phyloP scores from a whole-genome alignment of 495 filamentous ascomycete species.

The Oidiodendron maius region DNA sequence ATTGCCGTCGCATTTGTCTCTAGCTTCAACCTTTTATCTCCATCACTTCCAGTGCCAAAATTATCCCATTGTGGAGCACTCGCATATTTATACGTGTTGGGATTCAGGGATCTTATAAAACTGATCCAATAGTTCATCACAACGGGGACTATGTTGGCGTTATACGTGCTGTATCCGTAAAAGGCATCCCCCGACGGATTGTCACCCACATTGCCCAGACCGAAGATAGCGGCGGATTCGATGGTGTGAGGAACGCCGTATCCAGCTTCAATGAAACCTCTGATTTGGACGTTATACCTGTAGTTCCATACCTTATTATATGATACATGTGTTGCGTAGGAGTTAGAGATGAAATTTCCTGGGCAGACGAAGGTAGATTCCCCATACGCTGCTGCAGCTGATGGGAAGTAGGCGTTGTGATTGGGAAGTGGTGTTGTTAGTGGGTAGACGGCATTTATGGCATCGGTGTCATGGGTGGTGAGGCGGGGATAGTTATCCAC shows the following conservation, averaged over 20 bases:
- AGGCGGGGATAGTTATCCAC: slow-evolving; percentile 54
- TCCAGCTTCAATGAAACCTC: slow-evolving; percentile 45
- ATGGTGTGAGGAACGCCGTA: slow-evolving; percentile 45
- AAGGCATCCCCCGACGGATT: slow-evolving; percentile 54
- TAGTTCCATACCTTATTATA: slow-evolving; percentile 33
- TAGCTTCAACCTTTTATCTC: no score
- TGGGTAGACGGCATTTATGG: slow-evolving; percentile 54
- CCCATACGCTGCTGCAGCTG: slow-evolving; percentile 58
- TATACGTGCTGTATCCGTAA: slow-evolving; percentile 36
- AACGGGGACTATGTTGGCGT: slow-evolving; percentile 28
- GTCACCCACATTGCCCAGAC: slow-evolving; percentile 44
- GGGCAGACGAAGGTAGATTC: slow-evolving; percentile 70
- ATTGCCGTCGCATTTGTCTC: no score
- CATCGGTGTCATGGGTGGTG: slow-evolving; percentile 38
- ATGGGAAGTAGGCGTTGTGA: slow-evolving; percentile 47
- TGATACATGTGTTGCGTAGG: slow-evolving; percentile 23
- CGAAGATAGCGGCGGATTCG: slow-evolving; percentile 16
- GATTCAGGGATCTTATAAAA: slow-evolving; percentile 55
- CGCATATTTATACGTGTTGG: no score
- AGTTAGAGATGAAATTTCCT: slow-evolving; percentile 44
- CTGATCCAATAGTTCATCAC: slow-evolving; percentile 66
- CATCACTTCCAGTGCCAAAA: no score
- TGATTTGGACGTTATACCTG: slow-evolving; percentile 57
- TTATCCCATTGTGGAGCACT: no score
- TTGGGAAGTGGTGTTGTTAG: slow-evolving; percentile 32